Evolutionary conservation across 2,329 filamentous ascomycete genomes (phyloP), one percentile per base, ranked within the genome.

Genomic region (Ceratocystis huliohia): DNA sequence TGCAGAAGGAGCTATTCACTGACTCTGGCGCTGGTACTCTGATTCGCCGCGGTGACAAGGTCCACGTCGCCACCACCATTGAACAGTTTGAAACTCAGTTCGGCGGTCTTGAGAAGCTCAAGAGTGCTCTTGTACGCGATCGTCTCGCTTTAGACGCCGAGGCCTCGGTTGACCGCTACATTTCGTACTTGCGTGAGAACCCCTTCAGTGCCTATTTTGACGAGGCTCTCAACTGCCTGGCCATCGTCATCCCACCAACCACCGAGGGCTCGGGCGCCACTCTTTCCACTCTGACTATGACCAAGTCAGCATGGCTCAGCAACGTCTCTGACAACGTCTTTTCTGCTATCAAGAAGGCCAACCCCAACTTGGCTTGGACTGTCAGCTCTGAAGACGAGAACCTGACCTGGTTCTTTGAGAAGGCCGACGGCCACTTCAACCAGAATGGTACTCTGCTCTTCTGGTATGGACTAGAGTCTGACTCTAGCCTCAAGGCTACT

Each of bases 251-350:
- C 64, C 90, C 91, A 50, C 84, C 89, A 1, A 79, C 80, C 67
- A 78, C 85, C 59, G 83, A 84, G 48, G 81, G 85, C 46, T 78
- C 84, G 15, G 82, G 94, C 70, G 88, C 92, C 15, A 93, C 93
- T 65, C 82, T 97, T 65, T 88, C 92, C 22, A 96, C 91, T 4
- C 86, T 97, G 72, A 93, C 88, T 69, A 95, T 96, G 73, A 96
- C 91, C 70, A 96, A 96, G 78, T 84, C 91, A 44, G 93, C 91
- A 64, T 97, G 93, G 92, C 79, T 97, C 68, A 94, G 88, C 68
- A 96, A 96, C 73, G 87, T 96, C 44, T 89, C 92, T 37, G 94
- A 97, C 75, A 96, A 97, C 73, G 89, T 97, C 67, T 96, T 97
- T 75, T 85, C 88, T 70, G 88, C 89, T 69, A 89, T 97, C 75